Evolutionary conservation across 1,139 yeast species (phyloP).

Genomic region (Meyerozyma sp.): DNA sequence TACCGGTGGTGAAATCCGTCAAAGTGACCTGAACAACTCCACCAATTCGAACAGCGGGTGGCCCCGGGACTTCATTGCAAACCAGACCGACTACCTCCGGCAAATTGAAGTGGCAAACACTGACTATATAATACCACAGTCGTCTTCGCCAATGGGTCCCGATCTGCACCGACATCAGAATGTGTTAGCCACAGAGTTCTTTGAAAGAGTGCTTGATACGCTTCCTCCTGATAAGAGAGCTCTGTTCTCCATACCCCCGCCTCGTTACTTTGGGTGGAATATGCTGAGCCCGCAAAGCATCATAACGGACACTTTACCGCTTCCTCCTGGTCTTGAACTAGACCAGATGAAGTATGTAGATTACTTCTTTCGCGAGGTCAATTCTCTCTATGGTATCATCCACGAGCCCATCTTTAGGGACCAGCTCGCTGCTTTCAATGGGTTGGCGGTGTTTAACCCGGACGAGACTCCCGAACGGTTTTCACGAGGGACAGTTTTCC

Average conservation of each 20-base stretch:
- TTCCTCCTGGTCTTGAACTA: constrained; percentile 8
- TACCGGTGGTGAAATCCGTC: constrained; percentile 18
- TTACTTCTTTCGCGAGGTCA: constrained; percentile 46
- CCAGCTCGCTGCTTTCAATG: constrained; percentile 40
- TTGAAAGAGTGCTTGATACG: constrained; percentile 30
- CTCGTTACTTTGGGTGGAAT: constrained; percentile 65
- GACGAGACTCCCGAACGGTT: constrained; percentile 9
- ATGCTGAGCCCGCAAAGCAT: constrained; percentile 54
- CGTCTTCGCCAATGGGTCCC: constrained; percentile 9
- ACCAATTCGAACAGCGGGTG: constrained; percentile 9
- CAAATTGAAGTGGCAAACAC: neutral
- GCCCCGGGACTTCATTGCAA: neutral
- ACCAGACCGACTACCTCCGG: neutral
- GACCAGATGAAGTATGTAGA: constrained; percentile 19
- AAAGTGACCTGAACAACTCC: constrained; percentile 29
- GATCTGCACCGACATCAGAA: constrained; percentile 44
- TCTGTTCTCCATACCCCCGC: constrained; percentile 45
- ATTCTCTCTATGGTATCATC: constrained; percentile 49
- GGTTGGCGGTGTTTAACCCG: constrained; percentile 5
- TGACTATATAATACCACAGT: neutral
- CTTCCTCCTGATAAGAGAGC: constrained; percentile 34
- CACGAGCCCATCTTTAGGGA: constrained; percentile 53
- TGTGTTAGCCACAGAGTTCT: constrained; percentile 42
- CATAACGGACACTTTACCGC: constrained; percentile 34
- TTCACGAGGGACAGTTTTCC: constrained; percentile 40